Conservation (phyloP, 192 early-diverging fungal genomes). For the Linderina pennispora region DNA sequence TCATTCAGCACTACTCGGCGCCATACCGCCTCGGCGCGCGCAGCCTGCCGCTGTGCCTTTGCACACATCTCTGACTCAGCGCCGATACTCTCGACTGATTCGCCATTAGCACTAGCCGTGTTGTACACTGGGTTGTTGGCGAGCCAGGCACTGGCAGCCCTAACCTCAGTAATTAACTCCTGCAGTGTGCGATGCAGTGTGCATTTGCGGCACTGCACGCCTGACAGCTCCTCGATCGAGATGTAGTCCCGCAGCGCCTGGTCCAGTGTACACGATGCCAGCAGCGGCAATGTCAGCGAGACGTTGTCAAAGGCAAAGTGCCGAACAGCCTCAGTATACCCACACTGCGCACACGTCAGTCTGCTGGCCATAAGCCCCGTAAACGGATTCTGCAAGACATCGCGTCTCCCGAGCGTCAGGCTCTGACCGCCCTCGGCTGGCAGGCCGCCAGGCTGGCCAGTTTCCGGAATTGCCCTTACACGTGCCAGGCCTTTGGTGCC, state of each 20-base stretch:
- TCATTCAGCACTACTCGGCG: constrained; percentile 26
- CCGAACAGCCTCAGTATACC: constrained; percentile 69
- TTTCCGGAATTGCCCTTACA: constrained; percentile 39
- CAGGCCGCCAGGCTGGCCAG: constrained; percentile 20
- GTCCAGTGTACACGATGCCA: constrained; percentile 31
- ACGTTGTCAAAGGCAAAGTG: constrained; percentile 81
- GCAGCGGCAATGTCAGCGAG: constrained; percentile 60
- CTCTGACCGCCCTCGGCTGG: constrained; percentile 34
- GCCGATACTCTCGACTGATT: neutral
- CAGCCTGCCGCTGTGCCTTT: constrained; percentile 8
- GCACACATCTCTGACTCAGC: neutral
- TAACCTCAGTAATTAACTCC: constrained; percentile 29
- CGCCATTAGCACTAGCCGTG: neutral
- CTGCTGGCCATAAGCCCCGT: constrained; percentile 68
- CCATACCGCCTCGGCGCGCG: constrained; percentile 27
- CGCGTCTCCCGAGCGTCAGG: constrained; percentile 39
- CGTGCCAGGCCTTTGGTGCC: constrained; percentile 40
- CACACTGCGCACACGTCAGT: constrained; percentile 72
- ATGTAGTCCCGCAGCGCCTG: constrained; percentile 35
- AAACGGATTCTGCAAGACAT: constrained; percentile 56
- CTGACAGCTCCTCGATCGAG: constrained; percentile 34
- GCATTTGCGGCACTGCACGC: constrained; percentile 42
- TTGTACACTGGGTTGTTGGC: constrained; percentile 23
- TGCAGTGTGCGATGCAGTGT: constrained; percentile 40
- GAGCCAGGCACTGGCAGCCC: constrained; percentile 21